These are phyloP conservation scores for Pseudocercospora fijiensis DNA, from an alignment of 2,329 filamentous ascomycete species.

Conservation along the genomic window DNA sequence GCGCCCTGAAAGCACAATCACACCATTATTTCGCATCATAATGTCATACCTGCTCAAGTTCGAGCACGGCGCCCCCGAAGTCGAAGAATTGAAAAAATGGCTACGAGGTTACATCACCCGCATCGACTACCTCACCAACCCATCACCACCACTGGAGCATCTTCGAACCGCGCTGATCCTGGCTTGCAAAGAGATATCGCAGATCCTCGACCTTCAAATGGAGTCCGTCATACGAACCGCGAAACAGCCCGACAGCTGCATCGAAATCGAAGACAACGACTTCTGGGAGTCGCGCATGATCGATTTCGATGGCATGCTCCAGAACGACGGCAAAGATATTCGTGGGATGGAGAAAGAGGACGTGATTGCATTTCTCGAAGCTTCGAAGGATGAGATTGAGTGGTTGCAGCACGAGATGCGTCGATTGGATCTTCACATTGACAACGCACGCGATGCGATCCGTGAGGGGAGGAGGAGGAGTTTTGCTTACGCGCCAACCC, in stretches of 20 bases:
- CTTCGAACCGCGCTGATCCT: slow-evolving; percentile 12
- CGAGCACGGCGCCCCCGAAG: background rate
- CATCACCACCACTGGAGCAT: slow-evolving; percentile 8
- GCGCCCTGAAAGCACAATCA: background rate
- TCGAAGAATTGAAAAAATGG: slow-evolving; percentile 17
- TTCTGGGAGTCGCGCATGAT: slow-evolving; percentile 15
- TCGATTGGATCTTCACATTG: slow-evolving; percentile 19
- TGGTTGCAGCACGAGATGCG: slow-evolving; percentile 21
- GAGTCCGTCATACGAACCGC: slow-evolving; percentile 10
- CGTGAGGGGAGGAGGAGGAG: slow-evolving; percentile 2
- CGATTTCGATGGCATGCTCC: slow-evolving; percentile 9
- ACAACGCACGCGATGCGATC: slow-evolving; percentile 17
- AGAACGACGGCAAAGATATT: background rate
- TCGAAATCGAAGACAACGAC: slow-evolving; percentile 14
- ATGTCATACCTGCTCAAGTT: background rate
- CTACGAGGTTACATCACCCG: slow-evolving; percentile 14
- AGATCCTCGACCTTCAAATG: slow-evolving; percentile 20
- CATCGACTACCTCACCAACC: slow-evolving; percentile 18
- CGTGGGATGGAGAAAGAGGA: background rate
- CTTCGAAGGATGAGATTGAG: slow-evolving; percentile 19
- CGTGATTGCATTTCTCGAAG: slow-evolving; percentile 7
- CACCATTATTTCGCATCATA: background rate
- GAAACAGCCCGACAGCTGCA: slow-evolving; percentile 11
- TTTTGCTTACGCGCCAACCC: slow-evolving; percentile 16
- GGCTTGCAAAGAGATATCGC: slow-evolving; percentile 15